Conservation (phyloP, 2,329 filamentous ascomycete genomes). For the Pseudomassariella vexata region DNA sequence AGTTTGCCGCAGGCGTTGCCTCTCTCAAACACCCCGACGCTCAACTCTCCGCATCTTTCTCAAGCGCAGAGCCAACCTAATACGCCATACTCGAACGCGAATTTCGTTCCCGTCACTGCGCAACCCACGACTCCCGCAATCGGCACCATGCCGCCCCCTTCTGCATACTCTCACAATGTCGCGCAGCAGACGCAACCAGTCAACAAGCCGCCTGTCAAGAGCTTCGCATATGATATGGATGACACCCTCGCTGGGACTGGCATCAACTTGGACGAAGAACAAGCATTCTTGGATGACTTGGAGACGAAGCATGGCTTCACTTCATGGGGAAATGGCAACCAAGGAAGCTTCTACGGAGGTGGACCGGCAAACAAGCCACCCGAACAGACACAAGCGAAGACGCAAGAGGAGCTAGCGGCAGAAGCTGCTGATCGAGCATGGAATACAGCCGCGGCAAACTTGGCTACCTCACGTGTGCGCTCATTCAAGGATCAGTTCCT, state of each 20-base stretch:
- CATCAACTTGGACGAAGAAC: slow-evolving; percentile 81
- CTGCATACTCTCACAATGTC: slow-evolving; percentile 17
- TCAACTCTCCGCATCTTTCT: too few relatives aligned
- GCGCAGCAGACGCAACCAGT: slow-evolving; percentile 48
- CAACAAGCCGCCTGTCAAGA: slow-evolving; percentile 57
- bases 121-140: slow-evolving; percentile 12
- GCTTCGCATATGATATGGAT: slow-evolving; percentile 66
- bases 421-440: slow-evolving; percentile 62
- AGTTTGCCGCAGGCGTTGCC: too few relatives aligned
- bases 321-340: slow-evolving; percentile 48
- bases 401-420: slow-evolving; percentile 60
- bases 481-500: slow-evolving; percentile 73
- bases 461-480: slow-evolving; percentile 56
- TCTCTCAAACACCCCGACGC: too few relatives aligned
- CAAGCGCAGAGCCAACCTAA: too few relatives aligned
- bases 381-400: slow-evolving; percentile 34
- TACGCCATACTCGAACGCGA: slow-evolving; percentile 19
- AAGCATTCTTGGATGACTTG: slow-evolving; percentile 69
- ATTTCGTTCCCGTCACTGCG: slow-evolving; percentile 17
- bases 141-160: slow-evolving; percentile 27
- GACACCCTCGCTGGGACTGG: slow-evolving; percentile 81
- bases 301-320: slow-evolving; percentile 49
- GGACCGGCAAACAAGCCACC: slow-evolving; percentile 61
- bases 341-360: slow-evolving; percentile 57
- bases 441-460: slow-evolving; percentile 56